Percentiles rank a stretch among this genome's conserved stretches.
These are phyloP conservation scores for Xanthoparmelia taractica DNA, from an alignment of 495 filamentous ascomycete genomes.

Conservation along the genomic window DNA sequence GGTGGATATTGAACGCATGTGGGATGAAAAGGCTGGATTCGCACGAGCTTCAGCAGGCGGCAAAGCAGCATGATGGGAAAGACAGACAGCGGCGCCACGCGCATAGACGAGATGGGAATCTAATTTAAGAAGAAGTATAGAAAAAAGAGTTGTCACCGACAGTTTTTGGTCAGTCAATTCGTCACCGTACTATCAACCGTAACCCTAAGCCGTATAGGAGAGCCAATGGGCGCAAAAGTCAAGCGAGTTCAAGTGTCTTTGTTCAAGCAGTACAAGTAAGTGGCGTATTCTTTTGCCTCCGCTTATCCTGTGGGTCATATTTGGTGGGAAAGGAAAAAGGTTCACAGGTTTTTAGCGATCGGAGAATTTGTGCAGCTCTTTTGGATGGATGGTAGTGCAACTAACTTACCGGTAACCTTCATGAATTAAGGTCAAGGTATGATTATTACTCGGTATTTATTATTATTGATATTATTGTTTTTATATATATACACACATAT, in stretches of 20 bases:
- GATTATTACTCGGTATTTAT: too few species aligned
- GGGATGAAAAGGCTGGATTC: neutral
- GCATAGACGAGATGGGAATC: constrained; percentile 5
- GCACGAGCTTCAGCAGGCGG: constrained; percentile 13
- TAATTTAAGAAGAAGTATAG: neutral
- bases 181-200: too few species aligned
- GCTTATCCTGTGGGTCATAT: too few species aligned
- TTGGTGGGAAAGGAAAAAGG: neutral
- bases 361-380: constrained; percentile 2
- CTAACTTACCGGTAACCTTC: neutral
- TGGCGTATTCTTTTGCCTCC: neutral
- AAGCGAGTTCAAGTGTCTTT: neutral
- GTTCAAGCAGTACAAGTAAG: too few species aligned
- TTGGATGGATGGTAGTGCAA: neutral
- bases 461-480: too few species aligned
- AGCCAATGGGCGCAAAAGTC: neutral
- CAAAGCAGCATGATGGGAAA: constrained; percentile 10
- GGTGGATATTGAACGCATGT: constrained; percentile 3
- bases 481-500: too few species aligned
- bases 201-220: too few species aligned
- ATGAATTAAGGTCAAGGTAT: too few species aligned
- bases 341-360: neutral
- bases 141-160: neutral
- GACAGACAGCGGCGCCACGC: constrained; percentile 5
- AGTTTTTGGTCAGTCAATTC: neutral